These are phyloP conservation scores for Quercus rubra DNA, from an alignment of 306 rosid species.

Conservation along the genomic window DNA sequence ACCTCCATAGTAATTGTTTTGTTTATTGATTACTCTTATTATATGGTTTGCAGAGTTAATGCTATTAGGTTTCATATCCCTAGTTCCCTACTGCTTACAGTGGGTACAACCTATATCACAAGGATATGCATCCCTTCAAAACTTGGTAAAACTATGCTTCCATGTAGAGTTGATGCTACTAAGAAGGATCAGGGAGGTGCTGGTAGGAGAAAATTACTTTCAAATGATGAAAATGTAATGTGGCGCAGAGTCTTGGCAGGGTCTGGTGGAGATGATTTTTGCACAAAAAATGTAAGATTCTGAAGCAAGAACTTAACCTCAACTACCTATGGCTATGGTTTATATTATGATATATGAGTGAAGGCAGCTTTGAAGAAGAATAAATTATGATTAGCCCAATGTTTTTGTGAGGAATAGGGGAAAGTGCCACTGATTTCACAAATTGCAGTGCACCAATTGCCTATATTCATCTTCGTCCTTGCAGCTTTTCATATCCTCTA, in stretches of 20 bases:
- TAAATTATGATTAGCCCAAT: neutral
- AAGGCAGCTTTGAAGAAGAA: neutral
- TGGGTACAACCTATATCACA: constrained; percentile 43
- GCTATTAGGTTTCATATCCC: constrained; percentile 69
- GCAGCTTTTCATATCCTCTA: constrained; percentile 68
- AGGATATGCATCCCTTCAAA: constrained; percentile 47
- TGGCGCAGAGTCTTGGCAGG: constrained; percentile 54
- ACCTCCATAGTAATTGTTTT: neutral
- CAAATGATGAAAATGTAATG: constrained; percentile 8
- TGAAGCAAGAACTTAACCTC: neutral
- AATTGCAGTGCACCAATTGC: constrained; percentile 59
- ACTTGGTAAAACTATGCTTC: constrained; percentile 53
- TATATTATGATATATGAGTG: neutral
- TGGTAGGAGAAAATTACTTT: constrained; percentile 42
- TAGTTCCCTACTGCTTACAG: constrained; percentile 61
- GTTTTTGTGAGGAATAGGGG: constrained; percentile 22
- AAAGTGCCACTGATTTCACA: constrained; percentile 53
- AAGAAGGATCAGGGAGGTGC: neutral
- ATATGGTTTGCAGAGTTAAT: constrained; percentile 48
- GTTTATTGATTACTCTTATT: neutral
- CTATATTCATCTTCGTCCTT: constrained; percentile 57
- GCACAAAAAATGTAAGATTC: constrained; percentile 32
- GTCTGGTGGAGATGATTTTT: constrained; percentile 18
- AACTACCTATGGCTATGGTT: no score
- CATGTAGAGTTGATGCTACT: constrained; percentile 19